Evolutionary conservation across 768 basidiomycete species (phyloP), one percentile per base, ranked within the genome.

Genomic region (Pulveroboletus frians): DNA sequence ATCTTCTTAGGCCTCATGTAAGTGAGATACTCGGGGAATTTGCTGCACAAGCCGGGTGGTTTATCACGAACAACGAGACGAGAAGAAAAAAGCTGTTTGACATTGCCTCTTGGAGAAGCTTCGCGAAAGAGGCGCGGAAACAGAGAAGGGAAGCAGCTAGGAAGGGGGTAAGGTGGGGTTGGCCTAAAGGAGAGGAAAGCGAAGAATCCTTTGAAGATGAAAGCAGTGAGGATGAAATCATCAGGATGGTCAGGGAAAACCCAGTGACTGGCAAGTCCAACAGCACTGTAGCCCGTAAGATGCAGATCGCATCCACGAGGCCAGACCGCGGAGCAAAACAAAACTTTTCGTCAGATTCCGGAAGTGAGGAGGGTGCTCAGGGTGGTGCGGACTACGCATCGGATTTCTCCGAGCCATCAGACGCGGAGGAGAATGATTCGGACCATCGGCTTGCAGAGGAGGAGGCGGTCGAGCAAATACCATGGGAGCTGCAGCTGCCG

Each of bases 31-130:
- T 69, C 31, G 70, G 72, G 10, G 50, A 72, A 2, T 76, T 84
- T 51, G 81, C 80, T 10, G 68, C 73, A 9, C 81, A 85, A 9
- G 73, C 75, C 0, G 76, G 75, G 31, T 86, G 83, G 84, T 55
- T 86, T 8, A 60, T 81, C 32, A 73, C 77, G 10, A 72, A 81
- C 43, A 77, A 76, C 30, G 68, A 55, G 9, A 50, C 65, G 31
- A 53, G 46, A 32, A 56, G 61, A 21, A 47, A 53, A 15, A 62
- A 60, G 37, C 47, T 74, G 17, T 47, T 85, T 7, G 67, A 82
- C 46, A 52, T 79, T 5, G 42, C 52, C 0, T 57, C 68, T 14
- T 86, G 83, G 84, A 58, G 71, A 31, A 31, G 29, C 6, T 85
- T 82, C 60, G 76, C 72, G 48, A 31, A 40, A 7, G 49, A 64